Evolutionary conservation across 495 filamentous ascomycete genomes (phyloP), one percentile per base, ranked within the genome.

Genomic region (Podospora pseudoanserina): DNA sequence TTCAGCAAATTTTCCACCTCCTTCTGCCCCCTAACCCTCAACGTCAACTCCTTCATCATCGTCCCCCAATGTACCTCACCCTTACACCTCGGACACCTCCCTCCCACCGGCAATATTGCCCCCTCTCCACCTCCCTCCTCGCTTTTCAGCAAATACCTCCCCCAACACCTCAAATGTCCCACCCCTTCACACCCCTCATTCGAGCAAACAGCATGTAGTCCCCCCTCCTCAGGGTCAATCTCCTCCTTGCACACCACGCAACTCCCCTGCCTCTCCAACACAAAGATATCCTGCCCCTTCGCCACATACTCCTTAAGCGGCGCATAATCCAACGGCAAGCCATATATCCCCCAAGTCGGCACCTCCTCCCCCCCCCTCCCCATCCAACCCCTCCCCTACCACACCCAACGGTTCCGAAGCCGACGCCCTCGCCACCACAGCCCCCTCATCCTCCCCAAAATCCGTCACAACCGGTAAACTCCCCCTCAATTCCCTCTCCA

Each of bases 111-210:
- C 4, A 97, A 69, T 2, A 97, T 75, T 0, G 73, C 75, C 16
- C 83, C 81, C 0, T 73, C 70, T 3, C 81, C 78, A 2, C 81
- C 79, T 15, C 71, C 71, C 0, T 78, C 71, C 18, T 26, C 55
- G 4, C 11, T 18, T 5, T 5, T 19, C 5, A 94, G 78, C 63
- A 97, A 88, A 30, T 81, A 80, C 20, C 77, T 76, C 34, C 92
- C 89, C 74, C 97, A 86, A 80, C 95, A 99, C 2, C 83, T 81
- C 49, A 97, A 64, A 78, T 99, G 95, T 18, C 85, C 88, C 5
- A 85, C 84, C 27, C 87, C 83, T 69, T 85, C 84, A 70, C 95
- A 99, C 28, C 75, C 74, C 2, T 78, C 67, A 60, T 88, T 84
- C 9, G 91, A 83, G 77, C 95, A 99, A 9, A 93, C 81, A 18